These are phyloP conservation scores for Amesomyces nigricolor DNA, from an alignment of 2,329 filamentous ascomycete genomes.

Conservation along the genomic window DNA sequence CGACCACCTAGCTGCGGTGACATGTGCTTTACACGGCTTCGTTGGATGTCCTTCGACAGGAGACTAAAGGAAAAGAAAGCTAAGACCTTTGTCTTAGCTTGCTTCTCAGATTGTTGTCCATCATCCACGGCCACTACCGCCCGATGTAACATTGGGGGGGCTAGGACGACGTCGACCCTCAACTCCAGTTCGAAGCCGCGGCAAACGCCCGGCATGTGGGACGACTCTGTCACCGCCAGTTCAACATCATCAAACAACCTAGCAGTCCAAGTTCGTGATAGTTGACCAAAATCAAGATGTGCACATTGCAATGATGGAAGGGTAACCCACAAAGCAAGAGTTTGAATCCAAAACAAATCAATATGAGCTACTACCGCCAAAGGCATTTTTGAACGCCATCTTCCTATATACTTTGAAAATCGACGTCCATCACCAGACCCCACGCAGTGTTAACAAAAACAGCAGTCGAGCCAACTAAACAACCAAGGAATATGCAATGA, in stretches of 20 bases:
- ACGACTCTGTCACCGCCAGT: too few relatives aligned
- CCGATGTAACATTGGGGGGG: not conserved
- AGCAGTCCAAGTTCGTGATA: too few relatives aligned
- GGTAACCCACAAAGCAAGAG: not conserved
- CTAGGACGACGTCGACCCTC: not conserved
- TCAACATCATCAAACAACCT: too few relatives aligned
- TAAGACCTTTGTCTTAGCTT: too few relatives aligned
- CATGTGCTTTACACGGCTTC: too few relatives aligned
- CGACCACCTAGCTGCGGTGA: too few relatives aligned
- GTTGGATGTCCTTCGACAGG: too few relatives aligned
- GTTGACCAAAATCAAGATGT: too few relatives aligned
- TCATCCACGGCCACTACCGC: not conserved
- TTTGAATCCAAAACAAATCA: too few relatives aligned
- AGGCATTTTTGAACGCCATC: not conserved
- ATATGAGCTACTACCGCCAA: too few relatives aligned
- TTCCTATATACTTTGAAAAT: not conserved
- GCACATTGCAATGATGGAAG: not conserved
- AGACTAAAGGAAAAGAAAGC: too few relatives aligned
- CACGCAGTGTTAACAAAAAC: not conserved
- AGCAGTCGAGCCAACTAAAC: not conserved
- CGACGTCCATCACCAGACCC: slow-evolving; percentile 10
- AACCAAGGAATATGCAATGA: not conserved
- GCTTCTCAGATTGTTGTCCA: too few relatives aligned
- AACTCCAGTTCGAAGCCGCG: not conserved
- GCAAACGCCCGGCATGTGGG: not conserved